A percentile compares a stretch with the other conserved stretches of the same genome.
Evolutionary conservation across 2,329 filamentous ascomycete species (phyloP).

Genomic region (Pezizomycotina sp.): DNA sequence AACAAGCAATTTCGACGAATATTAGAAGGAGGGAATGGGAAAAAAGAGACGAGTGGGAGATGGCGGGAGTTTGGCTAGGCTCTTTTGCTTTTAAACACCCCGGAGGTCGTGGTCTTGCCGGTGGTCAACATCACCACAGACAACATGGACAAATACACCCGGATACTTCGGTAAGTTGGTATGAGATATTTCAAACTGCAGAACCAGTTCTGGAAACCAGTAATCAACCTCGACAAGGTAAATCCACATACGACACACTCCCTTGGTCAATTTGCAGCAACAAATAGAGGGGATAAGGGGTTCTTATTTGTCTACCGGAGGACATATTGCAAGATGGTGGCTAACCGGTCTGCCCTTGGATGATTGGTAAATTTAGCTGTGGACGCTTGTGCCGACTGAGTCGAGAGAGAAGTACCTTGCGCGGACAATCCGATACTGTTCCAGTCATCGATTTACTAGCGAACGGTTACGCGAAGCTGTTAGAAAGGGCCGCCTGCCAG

Average conservation of each 20-base stretch:
- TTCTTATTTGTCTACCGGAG: too few relatives aligned
- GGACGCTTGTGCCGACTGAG: slow-evolving; percentile 85
- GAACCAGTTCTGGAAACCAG: slow-evolving; percentile 96
- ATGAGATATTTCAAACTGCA: slow-evolving; percentile 90
- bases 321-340: too few relatives aligned
- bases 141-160: slow-evolving; percentile 90
- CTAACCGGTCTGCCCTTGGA: slow-evolving; percentile 12
- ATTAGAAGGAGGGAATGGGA: too few relatives aligned
- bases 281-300: slow-evolving; percentile 6
- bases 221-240: slow-evolving; percentile 98
- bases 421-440: slow-evolving; percentile 67
- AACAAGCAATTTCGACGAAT: too few relatives aligned
- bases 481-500: slow-evolving; percentile 91
- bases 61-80: too few relatives aligned
- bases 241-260: slow-evolving; percentile 25
- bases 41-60: too few relatives aligned
- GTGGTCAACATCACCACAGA: slow-evolving; percentile 98
- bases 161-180: slow-evolving; percentile 97
- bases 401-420: slow-evolving; percentile 81
- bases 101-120: slow-evolving; percentile 67
- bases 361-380: slow-evolving; percentile 46
- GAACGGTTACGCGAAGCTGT: slow-evolving; percentile 95
- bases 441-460: slow-evolving; percentile 95
- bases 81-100: too few relatives aligned
- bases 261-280: slow-evolving; percentile 1